A percentile compares a stretch with the other conserved stretches of the same genome.
phyloP scores from a whole-genome alignment of 768 basidiomycete genomes.

The Boletus patriciae region DNA sequence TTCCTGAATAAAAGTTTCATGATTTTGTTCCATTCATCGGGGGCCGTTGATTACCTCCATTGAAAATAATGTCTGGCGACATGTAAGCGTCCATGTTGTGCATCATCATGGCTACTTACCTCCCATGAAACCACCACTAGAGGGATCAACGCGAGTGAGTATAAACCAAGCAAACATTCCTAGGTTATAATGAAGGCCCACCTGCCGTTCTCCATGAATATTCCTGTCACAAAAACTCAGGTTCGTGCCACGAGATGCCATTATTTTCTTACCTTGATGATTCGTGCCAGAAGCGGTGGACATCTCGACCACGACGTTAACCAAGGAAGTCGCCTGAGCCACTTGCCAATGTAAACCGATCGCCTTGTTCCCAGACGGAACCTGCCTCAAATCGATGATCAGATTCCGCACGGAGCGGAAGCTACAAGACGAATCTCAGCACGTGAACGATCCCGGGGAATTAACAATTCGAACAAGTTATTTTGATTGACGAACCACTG shows the following conservation, averaged over 20 bases:
- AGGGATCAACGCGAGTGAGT: background rate
- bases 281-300: slow-evolving; percentile 58
- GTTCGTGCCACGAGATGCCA: background rate
- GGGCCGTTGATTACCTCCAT: slow-evolving; percentile 33
- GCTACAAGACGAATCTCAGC: slow-evolving; percentile 33
- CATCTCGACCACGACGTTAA: slow-evolving; percentile 73
- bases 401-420: slow-evolving; percentile 75
- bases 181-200: slow-evolving; percentile 4
- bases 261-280: slow-evolving; percentile 58
- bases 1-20: slow-evolving; percentile 23
- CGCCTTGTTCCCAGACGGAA: slow-evolving; percentile 51
- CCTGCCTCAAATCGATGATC: slow-evolving; percentile 62
- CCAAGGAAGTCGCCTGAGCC: slow-evolving; percentile 70
- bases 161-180: background rate
- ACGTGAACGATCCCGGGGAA: background rate
- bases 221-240: slow-evolving; percentile 26
- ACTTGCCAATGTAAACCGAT: slow-evolving; percentile 87
- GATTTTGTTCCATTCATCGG: background rate
- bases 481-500: slow-evolving; percentile 27
- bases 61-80: slow-evolving; percentile 40
- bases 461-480: slow-evolving; percentile 20
- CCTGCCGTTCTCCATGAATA: slow-evolving; percentile 80
- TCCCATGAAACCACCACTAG: slow-evolving; percentile 49
- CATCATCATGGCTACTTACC: slow-evolving; percentile 39
- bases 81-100: background rate